Conservation (phyloP, 768 basidiomycete species). For the Agaricus sinodeliciosus region DNA sequence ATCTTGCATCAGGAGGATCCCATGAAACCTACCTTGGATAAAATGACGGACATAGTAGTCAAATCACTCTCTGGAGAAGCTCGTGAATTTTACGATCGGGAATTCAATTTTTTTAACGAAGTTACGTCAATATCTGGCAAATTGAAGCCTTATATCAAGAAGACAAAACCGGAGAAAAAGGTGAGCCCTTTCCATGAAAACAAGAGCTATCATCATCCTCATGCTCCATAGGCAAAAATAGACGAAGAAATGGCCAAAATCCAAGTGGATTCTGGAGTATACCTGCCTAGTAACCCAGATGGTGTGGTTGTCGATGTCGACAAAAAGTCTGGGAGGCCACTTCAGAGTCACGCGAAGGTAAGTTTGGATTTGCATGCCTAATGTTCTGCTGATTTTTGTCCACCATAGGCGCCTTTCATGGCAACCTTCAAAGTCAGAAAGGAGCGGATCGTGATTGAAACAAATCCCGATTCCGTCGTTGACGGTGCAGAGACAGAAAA, state of each 20-base stretch:
- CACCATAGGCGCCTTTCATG: conserved; percentile 94
- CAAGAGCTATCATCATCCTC: conserved; percentile 30
- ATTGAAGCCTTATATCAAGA: conserved; percentile 93
- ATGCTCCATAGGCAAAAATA: conserved; percentile 74
- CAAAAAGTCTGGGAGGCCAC: conserved; percentile 89
- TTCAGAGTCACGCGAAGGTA: conserved; percentile 98
- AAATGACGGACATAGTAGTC: conserved; percentile 76
- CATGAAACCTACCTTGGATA: conserved; percentile 93
- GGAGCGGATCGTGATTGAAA: conserved; percentile 59
- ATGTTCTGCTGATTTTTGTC: conserved; percentile 1
- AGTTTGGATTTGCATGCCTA: conserved; percentile 4
- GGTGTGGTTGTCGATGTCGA: conserved; percentile 96
- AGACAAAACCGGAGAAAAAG: conserved; percentile 95
- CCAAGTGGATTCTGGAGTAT: conserved; percentile 88
- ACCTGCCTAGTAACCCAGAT: conserved; percentile 95
- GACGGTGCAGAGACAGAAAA: conserved; percentile 52
- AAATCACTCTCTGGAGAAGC: conserved; percentile 85
- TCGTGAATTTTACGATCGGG: conserved; percentile 83
- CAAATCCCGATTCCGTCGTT: conserved; percentile 69
- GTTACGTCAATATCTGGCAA: conserved; percentile 98
- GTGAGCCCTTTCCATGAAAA: conserved; percentile 64
- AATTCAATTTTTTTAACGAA: conserved; percentile 93
- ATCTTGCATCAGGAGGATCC: conserved; percentile 65
- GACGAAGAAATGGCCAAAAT: conserved; percentile 99
- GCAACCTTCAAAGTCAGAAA: conserved; percentile 98